Evolutionary conservation across 1,139 yeast genomes (phyloP).

Genomic region (Magnusiomyces ingens): DNA sequence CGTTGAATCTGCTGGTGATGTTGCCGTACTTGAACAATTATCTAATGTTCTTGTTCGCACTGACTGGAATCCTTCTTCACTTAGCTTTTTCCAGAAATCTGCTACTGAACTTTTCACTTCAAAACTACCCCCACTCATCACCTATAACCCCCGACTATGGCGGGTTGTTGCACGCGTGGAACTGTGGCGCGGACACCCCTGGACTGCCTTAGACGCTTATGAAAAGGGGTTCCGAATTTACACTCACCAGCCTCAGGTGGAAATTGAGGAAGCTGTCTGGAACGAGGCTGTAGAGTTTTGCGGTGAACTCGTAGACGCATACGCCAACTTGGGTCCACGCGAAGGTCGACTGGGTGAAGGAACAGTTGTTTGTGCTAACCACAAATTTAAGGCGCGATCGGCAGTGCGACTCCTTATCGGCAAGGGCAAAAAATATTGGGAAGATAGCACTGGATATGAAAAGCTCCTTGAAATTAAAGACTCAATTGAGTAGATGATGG

Average conservation of each 20-base stretch:
- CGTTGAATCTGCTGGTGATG: conserved; percentile 65
- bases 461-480: conserved; percentile 50
- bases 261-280: conserved; percentile 60
- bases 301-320: conserved; percentile 75
- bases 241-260: conserved; percentile 58
- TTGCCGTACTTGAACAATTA: conserved; percentile 68
- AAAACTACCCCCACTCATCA: conserved; percentile 60
- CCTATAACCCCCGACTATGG: conserved; percentile 73
- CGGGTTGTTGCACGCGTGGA: conserved; percentile 76
- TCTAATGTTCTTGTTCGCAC: conserved; percentile 56
- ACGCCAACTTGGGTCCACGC: conserved; percentile 75
- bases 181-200: conserved; percentile 79
- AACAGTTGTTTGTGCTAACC: conserved; percentile 79
- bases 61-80: conserved; percentile 32
- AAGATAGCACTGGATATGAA: conserved; percentile 73
- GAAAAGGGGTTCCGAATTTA: conserved; percentile 79
- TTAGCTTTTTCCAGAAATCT: conserved; percentile 44
- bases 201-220: conserved; percentile 80
- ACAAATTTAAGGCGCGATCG: conserved; percentile 80
- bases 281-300: conserved; percentile 75
- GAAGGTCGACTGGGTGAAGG: conserved; percentile 85
- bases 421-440: conserved; percentile 75
- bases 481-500: conserved; percentile 22
- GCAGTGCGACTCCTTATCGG: conserved; percentile 70
- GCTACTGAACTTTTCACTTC: conserved; percentile 65